phyloP scores from a whole-genome alignment of 441 rosid genomes.

The Oxalis stricta region DNA sequence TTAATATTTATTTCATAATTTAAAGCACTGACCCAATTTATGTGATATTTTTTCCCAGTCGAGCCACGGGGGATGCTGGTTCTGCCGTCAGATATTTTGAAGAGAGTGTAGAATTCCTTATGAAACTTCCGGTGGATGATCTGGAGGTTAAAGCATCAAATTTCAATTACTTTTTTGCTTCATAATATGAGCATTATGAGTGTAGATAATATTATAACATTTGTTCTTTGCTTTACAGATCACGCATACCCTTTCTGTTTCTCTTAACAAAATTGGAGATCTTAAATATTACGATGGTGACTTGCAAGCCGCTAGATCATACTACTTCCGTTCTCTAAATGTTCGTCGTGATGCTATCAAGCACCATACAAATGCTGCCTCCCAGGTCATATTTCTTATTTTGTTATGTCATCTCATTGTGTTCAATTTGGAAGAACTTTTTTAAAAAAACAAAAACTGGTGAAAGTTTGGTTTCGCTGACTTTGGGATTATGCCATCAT shows the following conservation, averaged over 20 bases:
- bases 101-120: conserved; percentile 79
- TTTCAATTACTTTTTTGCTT: neutral
- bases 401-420: neutral
- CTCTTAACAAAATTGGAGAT: conserved; percentile 93
- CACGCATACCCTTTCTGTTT: conserved; percentile 84
- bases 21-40: neutral
- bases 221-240: conserved; percentile 39
- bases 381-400: conserved; percentile 41
- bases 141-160: conserved; percentile 42
- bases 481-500: neutral
- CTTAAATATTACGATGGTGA: conserved; percentile 82
- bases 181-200: neutral
- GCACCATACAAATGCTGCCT: conserved; percentile 35
- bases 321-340: conserved; percentile 58
- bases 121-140: conserved; percentile 58
- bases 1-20: neutral
- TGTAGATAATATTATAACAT: neutral
- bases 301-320: conserved; percentile 68
- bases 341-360: conserved; percentile 71
- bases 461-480: too few species aligned
- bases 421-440: neutral
- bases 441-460: neutral
- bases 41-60: conserved; percentile 33
- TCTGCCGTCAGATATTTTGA: conserved; percentile 71
- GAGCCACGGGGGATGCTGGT: conserved; percentile 69